phyloP scores from a whole-genome alignment of 352 stramenopile species.

The Phytophthora ramorum region DNA sequence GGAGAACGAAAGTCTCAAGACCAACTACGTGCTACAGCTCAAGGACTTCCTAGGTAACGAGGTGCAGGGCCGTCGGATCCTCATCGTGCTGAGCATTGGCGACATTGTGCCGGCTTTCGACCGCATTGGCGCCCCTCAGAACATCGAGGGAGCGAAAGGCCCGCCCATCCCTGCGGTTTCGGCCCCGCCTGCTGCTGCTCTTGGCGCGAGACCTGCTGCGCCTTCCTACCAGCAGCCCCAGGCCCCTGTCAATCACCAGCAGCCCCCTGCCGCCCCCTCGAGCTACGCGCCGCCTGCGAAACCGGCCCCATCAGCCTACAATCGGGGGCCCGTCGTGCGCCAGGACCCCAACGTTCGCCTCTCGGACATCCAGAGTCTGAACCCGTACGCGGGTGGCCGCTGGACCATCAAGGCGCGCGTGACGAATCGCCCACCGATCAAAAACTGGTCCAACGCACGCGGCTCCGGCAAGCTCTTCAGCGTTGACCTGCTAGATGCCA shows the following conservation, averaged over 20 bases:
- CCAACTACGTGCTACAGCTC: slow-evolving; percentile 87
- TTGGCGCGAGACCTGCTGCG: slow-evolving; percentile 39
- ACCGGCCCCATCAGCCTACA: slow-evolving; percentile 50
- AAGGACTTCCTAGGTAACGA: slow-evolving; percentile 89
- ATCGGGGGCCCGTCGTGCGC: slow-evolving; percentile 81
- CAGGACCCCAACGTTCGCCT: slow-evolving; percentile 85
- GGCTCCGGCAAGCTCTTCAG: slow-evolving; percentile 97
- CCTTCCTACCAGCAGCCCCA: slow-evolving; percentile 49
- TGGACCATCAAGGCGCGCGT: slow-evolving; percentile 98
- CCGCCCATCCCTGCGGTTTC: slow-evolving; percentile 33
- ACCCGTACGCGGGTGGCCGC: slow-evolving; percentile 93
- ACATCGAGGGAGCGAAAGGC: slow-evolving; percentile 73
- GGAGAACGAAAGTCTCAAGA: slow-evolving; percentile 81
- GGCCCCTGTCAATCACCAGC: slow-evolving; percentile 34
- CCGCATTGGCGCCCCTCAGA: slow-evolving; percentile 79
- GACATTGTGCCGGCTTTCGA: slow-evolving; percentile 80
- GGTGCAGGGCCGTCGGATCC: slow-evolving; percentile 82
- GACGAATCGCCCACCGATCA: slow-evolving; percentile 93
- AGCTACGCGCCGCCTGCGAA: slow-evolving; percentile 40
- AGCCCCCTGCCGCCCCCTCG: slow-evolving; percentile 25
- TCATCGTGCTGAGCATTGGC: slow-evolving; percentile 85
- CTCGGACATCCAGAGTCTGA: slow-evolving; percentile 91
- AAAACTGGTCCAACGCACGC: slow-evolving; percentile 96
- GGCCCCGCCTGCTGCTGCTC: slow-evolving; percentile 28
- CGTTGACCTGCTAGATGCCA: slow-evolving; percentile 95